Percentiles rank a stretch among this genome's conserved stretches.
Evolutionary conservation across 2,329 filamentous ascomycete species (phyloP).

Genomic region (Dactylellina leptospora): DNA sequence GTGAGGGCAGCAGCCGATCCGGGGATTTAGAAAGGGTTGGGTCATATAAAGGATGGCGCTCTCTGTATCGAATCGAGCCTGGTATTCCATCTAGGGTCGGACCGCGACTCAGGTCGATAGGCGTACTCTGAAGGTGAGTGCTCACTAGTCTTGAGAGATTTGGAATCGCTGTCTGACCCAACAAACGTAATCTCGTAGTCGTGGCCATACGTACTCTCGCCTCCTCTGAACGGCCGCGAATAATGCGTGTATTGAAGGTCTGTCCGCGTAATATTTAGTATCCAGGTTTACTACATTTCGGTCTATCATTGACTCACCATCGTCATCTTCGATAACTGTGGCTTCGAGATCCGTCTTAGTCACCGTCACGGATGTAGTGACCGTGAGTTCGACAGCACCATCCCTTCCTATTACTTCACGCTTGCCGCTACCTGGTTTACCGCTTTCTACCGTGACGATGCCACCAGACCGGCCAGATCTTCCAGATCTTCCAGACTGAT

Average conservation of each 20-base stretch:
- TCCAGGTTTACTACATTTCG: no score
- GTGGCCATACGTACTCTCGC: slow-evolving; percentile 37
- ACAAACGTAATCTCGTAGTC: slow-evolving; percentile 49
- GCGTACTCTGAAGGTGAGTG: slow-evolving; percentile 49
- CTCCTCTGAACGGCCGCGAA: slow-evolving; percentile 35
- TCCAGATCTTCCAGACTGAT: slow-evolving; percentile 31
- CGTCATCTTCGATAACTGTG: slow-evolving; percentile 48
- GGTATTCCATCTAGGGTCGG: slow-evolving; percentile 44
- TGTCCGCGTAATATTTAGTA: no score
- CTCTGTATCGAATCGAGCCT: slow-evolving; percentile 45
- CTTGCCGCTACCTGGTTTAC: slow-evolving; percentile 20
- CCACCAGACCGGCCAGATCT: slow-evolving; percentile 23
- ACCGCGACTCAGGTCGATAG: slow-evolving; percentile 41
- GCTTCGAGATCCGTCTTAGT: slow-evolving; percentile 48
- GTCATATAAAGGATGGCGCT: slow-evolving; percentile 41
- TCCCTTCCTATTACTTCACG: slow-evolving; percentile 40
- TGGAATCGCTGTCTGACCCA: slow-evolving; percentile 45
- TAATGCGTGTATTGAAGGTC: slow-evolving; percentile 44
- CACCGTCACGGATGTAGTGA: slow-evolving; percentile 46
- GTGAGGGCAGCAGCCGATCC: no score
- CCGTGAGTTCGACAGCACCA: slow-evolving; percentile 41
- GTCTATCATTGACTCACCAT: slow-evolving; percentile 39
- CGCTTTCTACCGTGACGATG: slow-evolving; percentile 15
- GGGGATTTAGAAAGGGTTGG: not conserved
- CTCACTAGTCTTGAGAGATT: slow-evolving; percentile 43